Percentiles rank a stretch among this genome's conserved stretches.
phyloP scores from a whole-genome alignment of 495 filamentous ascomycete species.

The Thermochaetoides thermophila region DNA sequence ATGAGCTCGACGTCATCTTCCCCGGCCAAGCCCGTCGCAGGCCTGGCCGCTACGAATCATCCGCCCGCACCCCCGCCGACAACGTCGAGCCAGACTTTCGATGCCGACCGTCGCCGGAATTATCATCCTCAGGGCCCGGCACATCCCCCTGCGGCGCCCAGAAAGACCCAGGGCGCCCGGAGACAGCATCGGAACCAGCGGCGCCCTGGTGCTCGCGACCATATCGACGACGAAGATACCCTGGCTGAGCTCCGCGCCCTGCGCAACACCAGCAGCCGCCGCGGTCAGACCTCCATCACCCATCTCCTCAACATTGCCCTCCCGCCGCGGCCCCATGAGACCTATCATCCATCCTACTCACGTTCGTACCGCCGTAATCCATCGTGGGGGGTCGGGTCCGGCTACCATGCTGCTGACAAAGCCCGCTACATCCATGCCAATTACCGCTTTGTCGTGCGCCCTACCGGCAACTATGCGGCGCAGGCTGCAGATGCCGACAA shows the following conservation, averaged over 20 bases:
- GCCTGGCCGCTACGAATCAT: slow-evolving; percentile 12
- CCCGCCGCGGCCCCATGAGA: slow-evolving; percentile 55
- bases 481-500: slow-evolving; percentile 81
- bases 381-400: slow-evolving; percentile 78
- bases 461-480: slow-evolving; percentile 57
- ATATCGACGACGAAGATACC: slow-evolving; percentile 51
- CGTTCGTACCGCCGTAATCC: slow-evolving; percentile 44
- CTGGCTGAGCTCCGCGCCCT: slow-evolving; percentile 75
- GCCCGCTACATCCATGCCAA: slow-evolving; percentile 93
- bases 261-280: slow-evolving; percentile 67
- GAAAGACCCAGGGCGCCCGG: slow-evolving; percentile 61
- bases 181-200: slow-evolving; percentile 55
- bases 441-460: slow-evolving; percentile 90
- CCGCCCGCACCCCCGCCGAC: slow-evolving; percentile 14
- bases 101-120: slow-evolving; percentile 48
- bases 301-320: slow-evolving; percentile 87
- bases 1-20: slow-evolving; percentile 33
- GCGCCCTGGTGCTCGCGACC: slow-evolving; percentile 21
- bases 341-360: slow-evolving; percentile 35
- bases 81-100: slow-evolving; percentile 26
- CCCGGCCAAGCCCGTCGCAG: slow-evolving; percentile 30
- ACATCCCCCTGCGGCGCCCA: slow-evolving; percentile 36
- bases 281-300: slow-evolving; percentile 92
- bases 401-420: slow-evolving; percentile 84
- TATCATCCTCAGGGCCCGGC: slow-evolving; percentile 39